Evolutionary conservation across 768 basidiomycete genomes (phyloP), one percentile per base, ranked within the genome.

Genomic region (Hypholoma sublateritium): DNA sequence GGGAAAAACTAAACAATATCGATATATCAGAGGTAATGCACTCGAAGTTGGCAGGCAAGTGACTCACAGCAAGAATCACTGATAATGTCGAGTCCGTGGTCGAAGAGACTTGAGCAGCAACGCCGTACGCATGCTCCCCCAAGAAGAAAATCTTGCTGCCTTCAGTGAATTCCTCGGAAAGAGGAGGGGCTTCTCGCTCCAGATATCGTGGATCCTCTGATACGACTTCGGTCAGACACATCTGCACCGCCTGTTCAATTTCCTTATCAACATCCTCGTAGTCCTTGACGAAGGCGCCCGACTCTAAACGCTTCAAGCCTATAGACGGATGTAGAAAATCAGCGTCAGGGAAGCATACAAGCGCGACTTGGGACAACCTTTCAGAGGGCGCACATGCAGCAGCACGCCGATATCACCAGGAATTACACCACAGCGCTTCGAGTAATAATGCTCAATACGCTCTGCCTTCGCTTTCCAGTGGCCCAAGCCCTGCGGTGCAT

Each of bases 101-200:
- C 0, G 74, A 80, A 37, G 85, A 80, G 11, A 99, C 93, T 65
- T 95, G 91, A 0, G 95, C 95, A 13, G 96, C 93, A 2, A 92
- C 88, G n/a, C 97, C 97, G 66, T 96, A 99, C 0, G 91, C 93
- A 68, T 93, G 88, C 66, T 92, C 89, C 14, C 96, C 95, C 6
- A 98, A 80, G 85, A 98, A 98, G 74, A 99, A 97, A 25, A 98
- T 91, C 67, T 89, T 92, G 69, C 86, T 90, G 0, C 90, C 92
- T 0, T 84, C 85, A 0, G 95, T 95, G 74, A 93, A 98, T 68
- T 98, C 97, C 52, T 93, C 87, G 0, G 85, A 79, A 28, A 98
- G 72, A 0, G 92, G 86, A 0, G 93, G 89, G 0, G 97, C 84
- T 8, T 84, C 86, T 64, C 84, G 83, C 72, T 98, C 97, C 43